Base-by-base conservation (phyloP, 768 basidiomycete genomes). In the Tricholoma sp. region DNA sequence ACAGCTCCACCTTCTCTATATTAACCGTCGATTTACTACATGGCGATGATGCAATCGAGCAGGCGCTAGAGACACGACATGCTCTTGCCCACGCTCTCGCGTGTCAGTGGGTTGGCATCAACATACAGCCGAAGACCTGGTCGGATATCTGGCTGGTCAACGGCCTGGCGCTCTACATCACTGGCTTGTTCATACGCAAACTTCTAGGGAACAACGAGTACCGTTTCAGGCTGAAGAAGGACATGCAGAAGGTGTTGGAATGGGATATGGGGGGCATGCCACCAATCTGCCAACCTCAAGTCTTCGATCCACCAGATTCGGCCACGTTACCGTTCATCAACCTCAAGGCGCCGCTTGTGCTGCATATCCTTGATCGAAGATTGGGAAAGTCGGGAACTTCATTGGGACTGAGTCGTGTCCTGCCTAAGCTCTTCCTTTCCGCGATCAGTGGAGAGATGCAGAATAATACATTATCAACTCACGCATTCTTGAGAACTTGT, bases 81-180 rank as follows among this genome's bases (percentile, higher is more conserved):
- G 79, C 84, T 31, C 80, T 99, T 49, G 80, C 86, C 28, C 92
- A 98, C 67, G 88, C 92, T 5, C 80, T 98, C 33, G 95, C 94
- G 7, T 91, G 86, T 60, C 97, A 99, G 71, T 99, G 97, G 97
- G 80, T 91, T 54, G 95, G 97, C 28, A 85, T 99, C 71, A 96
- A 98, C 70, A 93, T 99, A 64, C 86, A 94, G 56, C 94, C 89
- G 52, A 94, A 93, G 74, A 81, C 86, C 29, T 92, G 91, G 83
- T 89, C 93, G 11, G 97, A 99, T 70, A 82, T 86, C 24, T 99
- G 97, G 97, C 83, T 99, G n/a, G 86, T 95, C 56, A 94, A 96
- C 64, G 97, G 95, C 1, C 76, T 99, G 47, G 88, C 92, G 8
- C 77, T 94, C 13, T 94, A 98, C 67, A 89, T 98, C 66, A 89